Base-by-base conservation (phyloP, 768 basidiomycete species). In the Boletus rubroflammeus region DNA sequence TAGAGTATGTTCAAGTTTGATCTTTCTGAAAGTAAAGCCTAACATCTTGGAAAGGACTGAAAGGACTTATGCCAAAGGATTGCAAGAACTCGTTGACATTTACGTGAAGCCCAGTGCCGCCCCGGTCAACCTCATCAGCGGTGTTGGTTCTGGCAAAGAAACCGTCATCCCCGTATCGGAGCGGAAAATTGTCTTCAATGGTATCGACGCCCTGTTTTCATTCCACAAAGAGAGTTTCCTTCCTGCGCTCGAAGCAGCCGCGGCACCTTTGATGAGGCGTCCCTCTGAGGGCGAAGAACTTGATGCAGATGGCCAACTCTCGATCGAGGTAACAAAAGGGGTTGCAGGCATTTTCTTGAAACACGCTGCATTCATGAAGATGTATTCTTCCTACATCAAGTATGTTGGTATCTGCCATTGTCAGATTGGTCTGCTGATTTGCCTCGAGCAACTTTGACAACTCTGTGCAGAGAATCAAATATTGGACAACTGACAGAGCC, bases 361-460 rank as follows among this genome's bases (percentile, higher is more conserved):
- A 50, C 94, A 99, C 70, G 91, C 93, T 29, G 93, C 96, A 5
- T 98, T 98, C 76, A 93, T 99, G 91, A 91, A 79, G 75, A 98
- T 98, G 89, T 99, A 99, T 70, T 94, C 93, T 31, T 90, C 88
- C 41, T 99, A 98, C 69, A 96, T 96, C 78, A 98, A 98, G 92
- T 93, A 68, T 67, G 88, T 73, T 36, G 3, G 9, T 52, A 48
- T 45, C 58, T 38, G 9, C 55, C 9, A 54, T 36, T 46, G 34
- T 46, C 47, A 46, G 39, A 32, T 42, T 15, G 13, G 36, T 50
- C 34, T 51, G 52, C 60, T 69, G 38, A 60, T 52, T 49, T 34
- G 17, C 51, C 28, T 58, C 34, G 62, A 94, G 92, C 72, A 95
- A 96, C 70, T 98, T 98, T 70, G 95, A 98, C 69, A 92, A 86